These are phyloP conservation scores for Solanum aculeatissimum DNA, from an alignment of 305 asterid species.

Conservation along the genomic window DNA sequence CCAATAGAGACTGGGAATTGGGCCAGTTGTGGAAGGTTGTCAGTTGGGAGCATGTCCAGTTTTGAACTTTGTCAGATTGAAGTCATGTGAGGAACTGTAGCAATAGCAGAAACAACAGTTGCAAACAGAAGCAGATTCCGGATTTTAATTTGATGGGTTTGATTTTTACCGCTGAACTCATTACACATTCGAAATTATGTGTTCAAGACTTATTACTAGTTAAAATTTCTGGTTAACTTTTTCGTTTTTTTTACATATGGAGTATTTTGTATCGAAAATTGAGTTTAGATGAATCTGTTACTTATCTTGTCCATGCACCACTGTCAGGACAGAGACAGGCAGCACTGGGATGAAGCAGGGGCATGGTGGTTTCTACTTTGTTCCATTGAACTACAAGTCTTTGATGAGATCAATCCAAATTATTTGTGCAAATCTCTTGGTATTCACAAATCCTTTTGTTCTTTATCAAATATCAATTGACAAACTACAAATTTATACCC, in stretches of 20 bases:
- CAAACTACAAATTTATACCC: not conserved
- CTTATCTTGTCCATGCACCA: not conserved
- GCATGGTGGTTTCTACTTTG: slow-evolving; percentile 7
- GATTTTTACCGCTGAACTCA: not conserved
- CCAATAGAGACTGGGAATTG: not conserved
- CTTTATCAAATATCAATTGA: not conserved
- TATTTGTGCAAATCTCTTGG: not conserved
- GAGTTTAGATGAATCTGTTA: not conserved
- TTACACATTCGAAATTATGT: not conserved
- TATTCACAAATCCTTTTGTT: not conserved
- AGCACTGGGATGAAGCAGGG: not conserved
- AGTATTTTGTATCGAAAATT: not conserved
- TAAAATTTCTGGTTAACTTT: too few species aligned
- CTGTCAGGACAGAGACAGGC: not conserved
- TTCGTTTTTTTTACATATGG: not conserved
- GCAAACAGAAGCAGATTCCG: not conserved
- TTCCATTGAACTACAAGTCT: not conserved
- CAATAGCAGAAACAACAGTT: not conserved
- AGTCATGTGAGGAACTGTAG: slow-evolving; percentile 31
- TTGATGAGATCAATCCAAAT: not conserved
- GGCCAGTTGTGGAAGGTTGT: not conserved
- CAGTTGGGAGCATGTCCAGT: not conserved
- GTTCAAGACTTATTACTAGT: not conserved
- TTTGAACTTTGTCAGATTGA: slow-evolving; percentile 34
- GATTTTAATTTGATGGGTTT: not conserved